Percentiles rank a stretch among this genome's conserved stretches.
Conservation (phyloP, 139 green algal genomes). For the Closterium sp. region DNA sequence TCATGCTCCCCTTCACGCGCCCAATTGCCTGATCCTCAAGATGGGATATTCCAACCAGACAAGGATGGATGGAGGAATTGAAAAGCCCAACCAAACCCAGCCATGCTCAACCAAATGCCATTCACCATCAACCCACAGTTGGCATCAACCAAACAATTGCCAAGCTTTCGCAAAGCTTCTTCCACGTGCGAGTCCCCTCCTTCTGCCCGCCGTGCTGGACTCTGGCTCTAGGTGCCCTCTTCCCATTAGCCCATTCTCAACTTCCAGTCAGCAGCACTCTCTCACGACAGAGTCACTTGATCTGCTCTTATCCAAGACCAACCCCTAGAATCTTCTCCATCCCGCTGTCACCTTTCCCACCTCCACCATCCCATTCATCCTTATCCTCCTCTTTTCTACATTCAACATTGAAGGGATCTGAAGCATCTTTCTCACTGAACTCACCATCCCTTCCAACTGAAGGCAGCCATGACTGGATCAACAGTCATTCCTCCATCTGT, state of each 20-base stretch:
- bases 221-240: neutral
- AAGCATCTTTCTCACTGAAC: too few relatives aligned
- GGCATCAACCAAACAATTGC: too few relatives aligned
- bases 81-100: neutral
- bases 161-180: too few relatives aligned
- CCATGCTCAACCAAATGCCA: too few relatives aligned
- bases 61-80: neutral
- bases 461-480: neutral
- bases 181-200: neutral
- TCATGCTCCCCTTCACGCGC: neutral
- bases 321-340: too few relatives aligned
- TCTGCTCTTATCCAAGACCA: neutral
- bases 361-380: too few relatives aligned
- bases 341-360: too few relatives aligned
- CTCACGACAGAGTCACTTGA: neutral
- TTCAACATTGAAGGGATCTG: neutral
- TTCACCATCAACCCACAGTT: too few relatives aligned
- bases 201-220: neutral
- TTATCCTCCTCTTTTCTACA: too few relatives aligned
- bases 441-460: neutral
- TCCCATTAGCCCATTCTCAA: neutral
- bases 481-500: neutral
- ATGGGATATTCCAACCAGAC: neutral
- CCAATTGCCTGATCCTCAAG: neutral
- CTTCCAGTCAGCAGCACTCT: neutral